Evolutionary conservation across 208 protist genomes (phyloP).

Genomic region (Trypanosoma cruzi): DNA sequence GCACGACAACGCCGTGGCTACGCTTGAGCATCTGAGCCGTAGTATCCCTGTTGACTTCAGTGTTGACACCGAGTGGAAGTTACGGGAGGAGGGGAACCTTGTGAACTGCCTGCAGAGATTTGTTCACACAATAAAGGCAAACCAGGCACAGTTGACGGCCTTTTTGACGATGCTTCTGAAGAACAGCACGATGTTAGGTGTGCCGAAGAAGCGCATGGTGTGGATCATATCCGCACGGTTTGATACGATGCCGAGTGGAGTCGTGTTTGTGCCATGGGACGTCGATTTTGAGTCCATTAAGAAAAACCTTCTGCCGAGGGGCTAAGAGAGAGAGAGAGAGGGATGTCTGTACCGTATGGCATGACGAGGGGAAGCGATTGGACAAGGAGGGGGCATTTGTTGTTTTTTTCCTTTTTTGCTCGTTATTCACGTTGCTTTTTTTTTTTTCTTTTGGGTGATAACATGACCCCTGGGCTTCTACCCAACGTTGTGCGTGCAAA

Average conservation of each 20-base stretch:
- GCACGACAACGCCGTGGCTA: conserved; percentile 56
- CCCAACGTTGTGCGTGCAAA: neutral
- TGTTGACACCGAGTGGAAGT: conserved; percentile 82
- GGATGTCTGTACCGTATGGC: neutral
- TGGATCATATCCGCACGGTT: conserved; percentile 82
- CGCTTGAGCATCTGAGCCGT: conserved; percentile 73
- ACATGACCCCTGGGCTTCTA: too few species aligned
- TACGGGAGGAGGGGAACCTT: conserved; percentile 64
- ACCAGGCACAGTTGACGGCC: conserved; percentile 51
- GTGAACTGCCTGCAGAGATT: conserved; percentile 59
- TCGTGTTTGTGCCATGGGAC: conserved; percentile 80
- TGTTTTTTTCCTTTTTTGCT: neutral
- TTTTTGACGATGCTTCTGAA: conserved; percentile 51
- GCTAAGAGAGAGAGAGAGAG: conserved; percentile 22
- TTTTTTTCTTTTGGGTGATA: too few species aligned
- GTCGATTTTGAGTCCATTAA: conserved; percentile 86
- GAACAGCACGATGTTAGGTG: conserved; percentile 24
- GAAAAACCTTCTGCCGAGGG: conserved; percentile 44
- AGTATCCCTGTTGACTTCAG: conserved; percentile 81
- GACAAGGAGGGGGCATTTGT: neutral
- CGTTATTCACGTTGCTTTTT: neutral
- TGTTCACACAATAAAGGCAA: conserved; percentile 61
- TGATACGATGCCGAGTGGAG: conserved; percentile 78
- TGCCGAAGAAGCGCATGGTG: conserved; percentile 61
- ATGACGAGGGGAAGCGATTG: neutral